A percentile compares a stretch with the other conserved stretches of the same genome.
Conservation (phyloP, 345 rosid species). For the Syzygium grande region DNA sequence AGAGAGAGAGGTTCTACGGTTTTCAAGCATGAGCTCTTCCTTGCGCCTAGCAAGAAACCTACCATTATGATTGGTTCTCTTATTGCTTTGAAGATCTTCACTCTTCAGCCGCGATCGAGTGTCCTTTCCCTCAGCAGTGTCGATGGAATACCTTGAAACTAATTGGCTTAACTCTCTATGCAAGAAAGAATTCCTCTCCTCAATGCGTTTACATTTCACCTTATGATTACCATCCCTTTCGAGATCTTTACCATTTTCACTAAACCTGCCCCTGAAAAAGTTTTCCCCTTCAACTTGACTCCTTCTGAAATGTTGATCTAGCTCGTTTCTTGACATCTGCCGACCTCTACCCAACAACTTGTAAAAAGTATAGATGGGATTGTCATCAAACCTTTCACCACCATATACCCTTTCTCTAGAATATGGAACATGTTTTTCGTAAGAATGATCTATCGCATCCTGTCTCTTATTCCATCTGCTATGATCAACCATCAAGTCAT, state of each 20-base stretch:
- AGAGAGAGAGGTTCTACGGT: slow-evolving; percentile 10
- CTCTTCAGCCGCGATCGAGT: slow-evolving; percentile 18
- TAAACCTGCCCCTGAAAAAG: slow-evolving; percentile 12
- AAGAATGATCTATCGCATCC: slow-evolving; percentile 13
- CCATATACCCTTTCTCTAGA: slow-evolving; percentile 6
- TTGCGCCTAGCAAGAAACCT: slow-evolving; percentile 11
- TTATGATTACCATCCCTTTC: slow-evolving; percentile 11
- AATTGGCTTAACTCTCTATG: slow-evolving; percentile 14
- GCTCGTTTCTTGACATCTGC: slow-evolving; percentile 14
- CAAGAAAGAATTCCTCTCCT: slow-evolving; percentile 14
- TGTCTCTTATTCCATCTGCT: slow-evolving; percentile 15
- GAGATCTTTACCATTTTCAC: slow-evolving; percentile 9
- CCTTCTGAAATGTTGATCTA: slow-evolving; percentile 13
- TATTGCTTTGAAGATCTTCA: slow-evolving; percentile 8
- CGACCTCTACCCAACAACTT: slow-evolving; percentile 7
- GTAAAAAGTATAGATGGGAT: background rate
- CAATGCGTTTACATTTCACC: slow-evolving; percentile 5
- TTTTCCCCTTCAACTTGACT: slow-evolving; percentile 14
- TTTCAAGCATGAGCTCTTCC: slow-evolving; percentile 15
- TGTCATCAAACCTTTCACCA: slow-evolving; percentile 15
- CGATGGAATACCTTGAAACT: slow-evolving; percentile 12
- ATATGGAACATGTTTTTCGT: slow-evolving; percentile 12
- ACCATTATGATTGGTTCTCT: slow-evolving; percentile 16
- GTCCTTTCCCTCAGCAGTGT: slow-evolving; percentile 7
- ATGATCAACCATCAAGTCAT: slow-evolving; percentile 13